A percentile compares a stretch with the other conserved stretches of the same genome.
These are phyloP conservation scores for Penicillium turbatum DNA, from an alignment of 495 filamentous ascomycete genomes.

Conservation along the genomic window DNA sequence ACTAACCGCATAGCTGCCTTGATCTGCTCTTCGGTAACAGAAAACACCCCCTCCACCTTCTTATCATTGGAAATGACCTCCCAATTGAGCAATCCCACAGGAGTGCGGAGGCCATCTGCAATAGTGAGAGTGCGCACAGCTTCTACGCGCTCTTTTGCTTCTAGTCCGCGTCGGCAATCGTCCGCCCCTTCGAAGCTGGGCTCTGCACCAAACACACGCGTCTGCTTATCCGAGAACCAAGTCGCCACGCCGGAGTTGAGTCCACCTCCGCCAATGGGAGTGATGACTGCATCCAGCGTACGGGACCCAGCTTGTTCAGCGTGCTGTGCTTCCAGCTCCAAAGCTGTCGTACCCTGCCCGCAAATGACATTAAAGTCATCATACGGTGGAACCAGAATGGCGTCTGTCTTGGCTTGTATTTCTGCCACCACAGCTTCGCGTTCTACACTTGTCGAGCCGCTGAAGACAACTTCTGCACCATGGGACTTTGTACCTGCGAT, in stretches of 20 bases:
- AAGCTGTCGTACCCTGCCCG: conserved; percentile 80
- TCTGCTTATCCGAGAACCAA: conserved; percentile 61
- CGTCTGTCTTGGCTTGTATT: conserved; percentile 65
- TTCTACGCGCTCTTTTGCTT: conserved; percentile 55
- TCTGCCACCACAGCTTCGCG: conserved; percentile 69
- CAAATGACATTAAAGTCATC: conserved; percentile 88
- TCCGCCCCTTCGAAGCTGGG: conserved; percentile 81
- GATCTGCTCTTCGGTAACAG: conserved; percentile 81
- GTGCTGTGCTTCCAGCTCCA: conserved; percentile 79
- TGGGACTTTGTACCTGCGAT: conserved; percentile 75
- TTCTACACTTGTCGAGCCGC: conserved; percentile 73
- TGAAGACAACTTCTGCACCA: conserved; percentile 76
- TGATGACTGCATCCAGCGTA: conserved; percentile 71
- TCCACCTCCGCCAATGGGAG: conserved; percentile 85
- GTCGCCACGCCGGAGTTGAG: conserved; percentile 81
- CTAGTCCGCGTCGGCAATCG: conserved; percentile 68
- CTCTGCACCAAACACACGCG: conserved; percentile 83
- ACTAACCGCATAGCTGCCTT: conserved; percentile 69
- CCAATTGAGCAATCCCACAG: conserved; percentile 77
- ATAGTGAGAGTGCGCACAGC: conserved; percentile 73
- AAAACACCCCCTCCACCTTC: conserved; percentile 71
- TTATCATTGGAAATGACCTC: conserved; percentile 65
- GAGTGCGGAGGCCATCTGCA: conserved; percentile 85
- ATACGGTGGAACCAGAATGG: conserved; percentile 80
- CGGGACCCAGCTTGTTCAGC: conserved; percentile 25